A percentile compares a stretch with the other conserved stretches of the same genome.
phyloP scores from a whole-genome alignment of 176 grass and related monocot genomes.

The Musa troglodytarum region DNA sequence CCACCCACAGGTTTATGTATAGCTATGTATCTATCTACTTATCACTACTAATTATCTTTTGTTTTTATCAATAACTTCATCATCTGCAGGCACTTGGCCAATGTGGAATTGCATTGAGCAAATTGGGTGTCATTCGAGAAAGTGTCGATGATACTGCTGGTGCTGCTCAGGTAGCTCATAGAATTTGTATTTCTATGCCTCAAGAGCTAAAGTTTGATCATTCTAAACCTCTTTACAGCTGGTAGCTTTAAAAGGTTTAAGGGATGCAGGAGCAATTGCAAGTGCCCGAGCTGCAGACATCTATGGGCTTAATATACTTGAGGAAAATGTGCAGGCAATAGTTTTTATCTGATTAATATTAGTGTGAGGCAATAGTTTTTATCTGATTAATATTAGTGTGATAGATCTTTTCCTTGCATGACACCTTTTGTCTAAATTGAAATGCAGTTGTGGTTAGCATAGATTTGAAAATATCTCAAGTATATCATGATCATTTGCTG shows the following conservation, averaged over 20 bases:
- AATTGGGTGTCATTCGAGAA: constrained; percentile 32
- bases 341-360: background rate
- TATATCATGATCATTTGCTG: no score
- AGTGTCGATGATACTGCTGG: constrained; percentile 39
- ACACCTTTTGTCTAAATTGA: background rate
- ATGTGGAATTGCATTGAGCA: constrained; percentile 39
- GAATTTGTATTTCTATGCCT: background rate
- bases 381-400: background rate
- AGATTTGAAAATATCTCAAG: no score
- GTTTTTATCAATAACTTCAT: background rate
- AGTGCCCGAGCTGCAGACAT: constrained; percentile 31
- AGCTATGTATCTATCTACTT: background rate
- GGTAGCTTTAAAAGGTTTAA: constrained; percentile 36
- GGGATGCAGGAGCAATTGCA: constrained; percentile 51
- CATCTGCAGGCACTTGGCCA: constrained; percentile 44
- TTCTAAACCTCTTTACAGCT: constrained; percentile 22
- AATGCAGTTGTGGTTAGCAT: background rate
- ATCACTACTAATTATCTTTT: background rate
- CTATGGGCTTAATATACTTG: constrained; percentile 44
- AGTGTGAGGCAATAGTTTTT: constrained; percentile 11
- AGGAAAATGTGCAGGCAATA: constrained; percentile 44
- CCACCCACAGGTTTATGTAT: constrained; percentile 36
- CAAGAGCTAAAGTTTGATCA: background rate
- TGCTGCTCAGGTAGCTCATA: constrained; percentile 40
- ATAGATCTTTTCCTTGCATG: background rate